These are phyloP conservation scores for Globisporangium parvum DNA, from an alignment of 352 stramenopile genomes.

Conservation along the genomic window DNA sequence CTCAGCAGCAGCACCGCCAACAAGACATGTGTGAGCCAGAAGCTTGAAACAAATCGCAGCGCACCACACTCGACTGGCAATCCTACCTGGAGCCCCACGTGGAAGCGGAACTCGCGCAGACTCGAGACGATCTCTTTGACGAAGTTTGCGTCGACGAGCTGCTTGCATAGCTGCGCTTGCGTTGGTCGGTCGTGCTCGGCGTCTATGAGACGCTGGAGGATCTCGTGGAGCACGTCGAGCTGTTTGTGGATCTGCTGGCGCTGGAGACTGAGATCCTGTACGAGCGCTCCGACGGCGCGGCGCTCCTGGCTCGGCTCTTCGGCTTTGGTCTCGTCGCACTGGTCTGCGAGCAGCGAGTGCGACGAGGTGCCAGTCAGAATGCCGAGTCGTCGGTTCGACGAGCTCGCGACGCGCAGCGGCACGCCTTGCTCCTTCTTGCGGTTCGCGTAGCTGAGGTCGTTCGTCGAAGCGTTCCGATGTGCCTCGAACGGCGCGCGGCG, in stretches of 20 bases:
- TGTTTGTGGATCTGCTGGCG: conserved; percentile 35
- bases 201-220: conserved; percentile 31
- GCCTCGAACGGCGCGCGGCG: conserved; percentile 16
- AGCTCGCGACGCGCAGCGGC: conserved; percentile 19
- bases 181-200: conserved; percentile 13
- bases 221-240: conserved; percentile 25
- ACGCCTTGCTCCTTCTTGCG: conserved; percentile 22
- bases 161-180: conserved; percentile 23
- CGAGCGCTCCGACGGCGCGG: conserved; percentile 17
- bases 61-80: not conserved
- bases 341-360: conserved; percentile 9
- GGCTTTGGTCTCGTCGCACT: conserved; percentile 15
- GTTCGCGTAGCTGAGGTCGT: conserved; percentile 24
- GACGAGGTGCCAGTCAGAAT: conserved; percentile 3
- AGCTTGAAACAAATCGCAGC: not conserved
- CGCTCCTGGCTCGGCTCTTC: conserved; percentile 3
- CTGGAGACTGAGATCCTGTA: conserved; percentile 25
- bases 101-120: conserved; percentile 68
- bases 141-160: conserved; percentile 38
- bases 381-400: conserved; percentile 11
- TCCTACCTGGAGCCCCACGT: conserved; percentile 37
- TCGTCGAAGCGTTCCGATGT: conserved; percentile 15
- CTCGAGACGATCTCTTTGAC: conserved; percentile 28
- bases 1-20: not conserved
- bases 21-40: not conserved